Evolutionary conservation across 768 basidiomycete genomes (phyloP).

Genomic region (Grammothele lineata): DNA sequence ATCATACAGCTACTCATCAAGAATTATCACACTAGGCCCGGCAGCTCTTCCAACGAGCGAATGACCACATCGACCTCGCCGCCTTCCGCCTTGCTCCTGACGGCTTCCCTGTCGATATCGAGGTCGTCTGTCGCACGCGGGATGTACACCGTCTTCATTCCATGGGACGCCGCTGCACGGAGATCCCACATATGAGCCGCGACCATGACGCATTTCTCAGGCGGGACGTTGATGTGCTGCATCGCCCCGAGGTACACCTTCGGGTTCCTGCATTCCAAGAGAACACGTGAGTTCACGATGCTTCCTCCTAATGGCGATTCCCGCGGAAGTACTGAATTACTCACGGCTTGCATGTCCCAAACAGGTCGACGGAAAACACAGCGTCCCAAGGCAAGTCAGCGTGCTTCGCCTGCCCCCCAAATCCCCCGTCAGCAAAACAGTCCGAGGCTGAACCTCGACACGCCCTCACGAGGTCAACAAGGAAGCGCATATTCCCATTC

Average conservation of each 20-base stretch:
- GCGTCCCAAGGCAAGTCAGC: conserved; percentile 60
- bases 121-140: conserved; percentile 45
- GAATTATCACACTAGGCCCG: conserved; percentile 19
- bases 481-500: conserved; percentile 57
- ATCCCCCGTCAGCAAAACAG: too few relatives aligned
- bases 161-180: conserved; percentile 44
- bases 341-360: conserved; percentile 61
- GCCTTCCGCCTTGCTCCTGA: conserved; percentile 45
- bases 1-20: not conserved
- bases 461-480: conserved; percentile 50
- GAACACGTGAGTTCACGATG: too few relatives aligned
- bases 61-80: conserved; percentile 58
- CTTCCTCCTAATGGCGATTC: not conserved
- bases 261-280: conserved; percentile 38
- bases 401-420: conserved; percentile 47
- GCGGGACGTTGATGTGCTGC: conserved; percentile 44
- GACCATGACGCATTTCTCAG: conserved; percentile 55
- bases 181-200: conserved; percentile 59
- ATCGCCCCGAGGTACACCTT: conserved; percentile 46
- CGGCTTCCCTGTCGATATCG: conserved; percentile 17
- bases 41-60: conserved; percentile 45
- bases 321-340: conserved; percentile 12
- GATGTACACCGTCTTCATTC: conserved; percentile 58
- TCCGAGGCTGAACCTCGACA: too few relatives aligned
- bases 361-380: conserved; percentile 58